Conservation (phyloP, 805 yeast genomes). For the Saccharomycopsis schoenii region DNA sequence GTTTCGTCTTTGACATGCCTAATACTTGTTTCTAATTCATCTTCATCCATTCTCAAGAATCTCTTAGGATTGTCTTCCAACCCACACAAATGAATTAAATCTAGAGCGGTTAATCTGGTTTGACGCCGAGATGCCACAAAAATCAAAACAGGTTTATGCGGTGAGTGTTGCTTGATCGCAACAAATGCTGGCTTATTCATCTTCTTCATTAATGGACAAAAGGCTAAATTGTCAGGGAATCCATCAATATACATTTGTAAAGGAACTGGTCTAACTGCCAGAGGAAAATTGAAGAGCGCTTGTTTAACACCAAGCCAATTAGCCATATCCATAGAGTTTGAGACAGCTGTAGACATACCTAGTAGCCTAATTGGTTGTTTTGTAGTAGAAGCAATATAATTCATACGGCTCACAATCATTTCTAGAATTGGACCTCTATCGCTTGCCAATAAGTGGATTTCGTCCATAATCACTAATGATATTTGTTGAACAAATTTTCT, state of each 20-base stretch:
- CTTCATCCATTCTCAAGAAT: constrained; percentile 56
- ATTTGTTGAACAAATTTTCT: constrained; percentile 66
- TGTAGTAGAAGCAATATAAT: constrained; percentile 53
- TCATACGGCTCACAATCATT: constrained; percentile 85
- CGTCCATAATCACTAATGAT: constrained; percentile 75
- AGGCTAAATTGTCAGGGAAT: constrained; percentile 70
- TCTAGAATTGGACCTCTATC: constrained; percentile 83
- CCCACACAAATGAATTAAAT: constrained; percentile 69
- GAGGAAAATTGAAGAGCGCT: constrained; percentile 73
- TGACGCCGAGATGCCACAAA: constrained; percentile 80
- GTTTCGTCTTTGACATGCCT: constrained; percentile 73
- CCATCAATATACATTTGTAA: constrained; percentile 83
- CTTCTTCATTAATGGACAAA: constrained; percentile 76
- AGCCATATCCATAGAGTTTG: constrained; percentile 80
- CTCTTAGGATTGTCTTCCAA: constrained; percentile 68
- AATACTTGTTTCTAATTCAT: constrained; percentile 43
- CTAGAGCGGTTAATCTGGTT: constrained; percentile 71
- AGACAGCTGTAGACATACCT: constrained; percentile 80
- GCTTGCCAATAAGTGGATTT: constrained; percentile 72
- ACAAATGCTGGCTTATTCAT: constrained; percentile 86
- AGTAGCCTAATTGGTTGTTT: constrained; percentile 52
- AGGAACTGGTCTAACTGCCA: constrained; percentile 78
- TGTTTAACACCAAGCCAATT: constrained; percentile 70
- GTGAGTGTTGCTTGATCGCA: constrained; percentile 89
- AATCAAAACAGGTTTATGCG: constrained; percentile 72